Evolutionary conservation across 306 rosid species (phyloP), one percentile per base, ranked within the genome.

Genomic region (Hippophae tibetana): DNA sequence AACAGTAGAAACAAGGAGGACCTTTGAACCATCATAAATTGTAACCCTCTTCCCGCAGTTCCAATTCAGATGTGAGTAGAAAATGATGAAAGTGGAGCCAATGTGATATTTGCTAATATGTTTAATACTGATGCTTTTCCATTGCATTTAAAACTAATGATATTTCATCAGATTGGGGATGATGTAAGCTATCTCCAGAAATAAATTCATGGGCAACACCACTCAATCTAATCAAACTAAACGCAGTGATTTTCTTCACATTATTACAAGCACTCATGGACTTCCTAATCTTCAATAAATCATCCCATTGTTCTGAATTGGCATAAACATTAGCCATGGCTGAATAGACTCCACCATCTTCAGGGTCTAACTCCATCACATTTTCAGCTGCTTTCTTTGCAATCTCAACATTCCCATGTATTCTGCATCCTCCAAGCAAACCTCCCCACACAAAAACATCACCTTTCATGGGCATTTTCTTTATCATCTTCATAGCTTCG

Each of bases 401-500:
- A 51, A 65, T 68, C 57, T 73, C 86, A 55, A 85, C 76, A 47
- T 89, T 74, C 49, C 96, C 94, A 54, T 89, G 90, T 42, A 80
- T 79, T 76, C 82, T 73, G 65, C 96, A 85, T 3, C 94, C 94
- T 54, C 86, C 90, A 0, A 89, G 77, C 77, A 89, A 76, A 56
- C 84, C 90, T 27, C 88, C 94, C 96, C 94, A 89, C 60, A 83
- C 94, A 62, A 59, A 73, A 58, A 89, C 82, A 74, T 83, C 94
- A 1, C 90, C 90, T 2, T 73, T 81, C 79, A 65, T 69, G 7
- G 96, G 90, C 84, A 89, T 81, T 53, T 62, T 69, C 65, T 40
- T 80, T 38, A 83, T 72, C 78, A 89, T 63, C 63, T 81, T 83
- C 56, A 56, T 62, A 1, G 79, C 87, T 63, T 85, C 96, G 27